Base-by-base conservation (phyloP, 1,284 basidiomycete genomes). In the Malassezia globosa region DNA sequence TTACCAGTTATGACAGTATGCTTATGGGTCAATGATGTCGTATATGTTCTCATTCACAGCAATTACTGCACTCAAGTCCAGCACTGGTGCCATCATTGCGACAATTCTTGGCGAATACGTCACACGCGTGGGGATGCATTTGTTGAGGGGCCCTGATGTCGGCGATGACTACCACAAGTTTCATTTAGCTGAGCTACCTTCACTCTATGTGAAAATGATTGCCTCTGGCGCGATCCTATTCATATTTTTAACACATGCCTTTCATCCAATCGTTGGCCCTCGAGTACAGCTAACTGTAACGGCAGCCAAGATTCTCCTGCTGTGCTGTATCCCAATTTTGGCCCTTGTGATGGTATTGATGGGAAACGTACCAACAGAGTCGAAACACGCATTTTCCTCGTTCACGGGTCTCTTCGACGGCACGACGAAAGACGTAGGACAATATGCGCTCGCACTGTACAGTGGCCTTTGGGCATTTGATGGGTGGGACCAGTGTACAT, bases 381-480 rank as follows among this genome's bases (percentile, higher is more conserved):
- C 59, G 7, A 36, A 39, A 7, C 40, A 52, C 5, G 64, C 61
- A 0, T 64, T 65, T 35, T 45, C 46, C 6, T 62, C 59, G n/a
- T 16, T 66, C 3, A 13, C 47, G 8, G 29, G 27, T 14, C 65
- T 87, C 14, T 95, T 94, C 60, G 74, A 77, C 6, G 82, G 80
- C 2, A 83, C 87, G 3, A 85, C 83, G 46, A 78, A 70, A 6
- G 84, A 83, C 51, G 84, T 86, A 1, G 83, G 86, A 3, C 77
- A 81, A 3, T 97, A 89, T 73, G 88, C 92, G 4, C 76, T 97
- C 10, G 94, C 92, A 0, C 74, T 96, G 3, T 99, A 96, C 73
- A 92, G 87, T 10, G 88, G 88, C 0, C 74, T 97, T 1, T 97
- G 89, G 88, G 88, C 88, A 1, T 88, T 87, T 63, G 87, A 90